Conservation (phyloP, 768 basidiomycete species). For the Tricholomella constricta region DNA sequence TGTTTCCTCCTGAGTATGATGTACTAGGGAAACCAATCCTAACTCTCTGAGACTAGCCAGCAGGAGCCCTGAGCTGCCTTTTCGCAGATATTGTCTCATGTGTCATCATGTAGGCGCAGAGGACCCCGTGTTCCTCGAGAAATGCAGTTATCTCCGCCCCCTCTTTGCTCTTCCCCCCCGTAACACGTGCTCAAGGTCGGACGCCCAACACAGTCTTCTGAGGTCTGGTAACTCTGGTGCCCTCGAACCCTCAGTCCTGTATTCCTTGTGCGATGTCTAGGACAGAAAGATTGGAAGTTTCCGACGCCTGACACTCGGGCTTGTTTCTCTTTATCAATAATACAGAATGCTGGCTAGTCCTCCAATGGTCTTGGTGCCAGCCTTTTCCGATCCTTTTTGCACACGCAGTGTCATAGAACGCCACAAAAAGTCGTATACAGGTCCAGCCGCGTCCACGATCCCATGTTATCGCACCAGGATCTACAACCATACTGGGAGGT, state of each 20-base stretch:
- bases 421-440: background rate
- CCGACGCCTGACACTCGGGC: background rate
- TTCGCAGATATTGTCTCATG: no score
- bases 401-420: background rate
- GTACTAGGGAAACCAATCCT: no score
- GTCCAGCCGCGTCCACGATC: background rate
- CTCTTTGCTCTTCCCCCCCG: background rate
- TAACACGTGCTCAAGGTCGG: background rate
- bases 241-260: no score
- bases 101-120: no score
- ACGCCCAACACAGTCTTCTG: background rate
- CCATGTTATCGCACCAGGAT: slow-evolving; percentile 1
- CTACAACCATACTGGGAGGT: background rate
- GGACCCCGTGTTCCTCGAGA: no score
- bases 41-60: no score
- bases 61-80: no score
- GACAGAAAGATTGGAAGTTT: background rate
- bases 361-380: background rate
- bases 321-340: background rate
- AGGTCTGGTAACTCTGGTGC: no score
- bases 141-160: no score
- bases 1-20: no score
- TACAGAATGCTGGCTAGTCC: background rate
- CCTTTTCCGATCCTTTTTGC: background rate
- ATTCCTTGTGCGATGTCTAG: no score